A percentile compares a stretch with the other conserved stretches of the same genome.
phyloP scores from a whole-genome alignment of 768 basidiomycete genomes.

The Lepiota venenata region DNA sequence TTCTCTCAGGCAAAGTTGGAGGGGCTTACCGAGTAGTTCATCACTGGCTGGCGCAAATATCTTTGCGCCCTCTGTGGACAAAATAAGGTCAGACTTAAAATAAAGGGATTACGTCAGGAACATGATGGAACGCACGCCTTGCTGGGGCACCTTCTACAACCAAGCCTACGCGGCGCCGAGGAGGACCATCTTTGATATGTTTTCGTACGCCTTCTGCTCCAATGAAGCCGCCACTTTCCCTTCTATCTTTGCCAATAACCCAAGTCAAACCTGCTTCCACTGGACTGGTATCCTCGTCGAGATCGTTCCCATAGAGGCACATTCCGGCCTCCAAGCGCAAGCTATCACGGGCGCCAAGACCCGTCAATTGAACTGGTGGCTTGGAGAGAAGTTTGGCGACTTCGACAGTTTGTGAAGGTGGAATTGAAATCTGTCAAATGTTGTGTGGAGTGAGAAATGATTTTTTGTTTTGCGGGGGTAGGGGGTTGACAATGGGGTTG shows the following conservation, averaged over 20 bases:
- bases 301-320: slow-evolving; percentile 94
- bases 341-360: slow-evolving; percentile 90
- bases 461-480: neutral
- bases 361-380: slow-evolving; percentile 74
- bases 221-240: slow-evolving; percentile 69
- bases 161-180: slow-evolving; percentile 76
- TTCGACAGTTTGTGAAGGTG: slow-evolving; percentile 69
- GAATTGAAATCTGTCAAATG: slow-evolving; percentile 74
- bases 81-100: neutral
- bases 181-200: slow-evolving; percentile 79
- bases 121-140: slow-evolving; percentile 49
- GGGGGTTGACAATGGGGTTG: neutral
- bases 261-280: slow-evolving; percentile 91
- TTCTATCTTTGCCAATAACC: slow-evolving; percentile 94
- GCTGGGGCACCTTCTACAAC: slow-evolving; percentile 85
- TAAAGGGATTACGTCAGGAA: neutral
- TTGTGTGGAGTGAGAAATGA: neutral
- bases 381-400: slow-evolving; percentile 66
- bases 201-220: slow-evolving; percentile 70
- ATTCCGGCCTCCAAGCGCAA: slow-evolving; percentile 95
- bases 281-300: slow-evolving; percentile 83
- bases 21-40: slow-evolving; percentile 26
- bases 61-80: slow-evolving; percentile 65
- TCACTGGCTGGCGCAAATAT: slow-evolving; percentile 55
- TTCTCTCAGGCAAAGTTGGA: neutral